phyloP scores from a whole-genome alignment of 306 rosid genomes.

The Casuarina cunninghamiana region DNA sequence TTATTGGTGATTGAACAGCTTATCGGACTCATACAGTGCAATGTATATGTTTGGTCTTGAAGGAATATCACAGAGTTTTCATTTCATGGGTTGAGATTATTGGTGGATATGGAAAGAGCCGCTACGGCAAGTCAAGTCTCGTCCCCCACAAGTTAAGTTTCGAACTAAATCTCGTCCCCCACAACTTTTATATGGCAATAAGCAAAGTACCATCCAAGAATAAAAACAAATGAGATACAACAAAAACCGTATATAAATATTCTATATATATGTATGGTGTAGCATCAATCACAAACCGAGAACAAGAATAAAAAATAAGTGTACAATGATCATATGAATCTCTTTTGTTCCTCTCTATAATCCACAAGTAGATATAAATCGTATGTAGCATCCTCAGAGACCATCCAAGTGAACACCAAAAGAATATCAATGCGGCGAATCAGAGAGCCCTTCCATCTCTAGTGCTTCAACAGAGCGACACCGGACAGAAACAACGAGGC shows the following conservation, averaged over 20 bases:
- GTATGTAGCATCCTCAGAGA: not conserved
- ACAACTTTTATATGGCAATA: too few species aligned
- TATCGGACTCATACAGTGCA: too few species aligned
- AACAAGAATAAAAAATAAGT: not conserved
- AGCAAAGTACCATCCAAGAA: not conserved
- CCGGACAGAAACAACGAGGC: conserved; percentile 34
- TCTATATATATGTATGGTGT: not conserved
- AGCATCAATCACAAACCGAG: not conserved
- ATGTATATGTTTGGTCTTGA: too few species aligned
- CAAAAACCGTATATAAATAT: too few species aligned
- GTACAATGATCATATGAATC: conserved; percentile 1
- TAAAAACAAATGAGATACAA: too few species aligned
- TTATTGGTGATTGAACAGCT: too few species aligned
- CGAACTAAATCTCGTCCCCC: too few species aligned
- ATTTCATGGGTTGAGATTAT: too few species aligned
- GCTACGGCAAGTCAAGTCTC: too few species aligned
- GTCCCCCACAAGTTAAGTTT: too few species aligned
- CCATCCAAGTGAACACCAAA: not conserved
- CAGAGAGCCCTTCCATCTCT: not conserved
- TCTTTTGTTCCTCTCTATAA: conserved; percentile 20
- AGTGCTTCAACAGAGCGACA: conserved; percentile 31
- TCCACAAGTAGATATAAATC: conserved; percentile 26
- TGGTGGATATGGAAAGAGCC: too few species aligned
- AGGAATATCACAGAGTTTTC: too few species aligned
- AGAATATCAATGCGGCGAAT: not conserved